Conservation (phyloP, 2,329 filamentous ascomycete genomes). For the Fusarium sp. region DNA sequence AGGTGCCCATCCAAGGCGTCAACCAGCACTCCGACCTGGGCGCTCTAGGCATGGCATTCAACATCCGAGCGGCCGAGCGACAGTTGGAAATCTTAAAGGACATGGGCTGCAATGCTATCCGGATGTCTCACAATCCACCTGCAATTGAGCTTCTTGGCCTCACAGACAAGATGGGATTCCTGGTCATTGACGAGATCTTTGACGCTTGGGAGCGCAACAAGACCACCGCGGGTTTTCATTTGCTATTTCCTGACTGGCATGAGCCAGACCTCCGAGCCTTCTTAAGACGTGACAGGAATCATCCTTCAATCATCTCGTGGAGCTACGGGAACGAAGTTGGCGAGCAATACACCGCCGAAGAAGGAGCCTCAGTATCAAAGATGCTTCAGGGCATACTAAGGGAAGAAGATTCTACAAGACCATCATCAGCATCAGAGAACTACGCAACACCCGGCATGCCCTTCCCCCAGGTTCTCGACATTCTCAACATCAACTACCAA, state of each 20-base stretch:
- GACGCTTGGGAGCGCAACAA: constrained; percentile 63
- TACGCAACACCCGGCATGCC: constrained; percentile 51
- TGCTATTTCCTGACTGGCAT: constrained; percentile 65
- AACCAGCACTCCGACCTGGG: constrained; percentile 66
- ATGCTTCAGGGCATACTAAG: constrained; percentile 55
- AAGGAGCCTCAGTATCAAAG: constrained; percentile 48
- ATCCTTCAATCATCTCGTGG: constrained; percentile 65
- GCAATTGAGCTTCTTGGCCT: constrained; percentile 62
- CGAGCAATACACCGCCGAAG: constrained; percentile 55
- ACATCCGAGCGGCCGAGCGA: constrained; percentile 59
- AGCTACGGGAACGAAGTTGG: constrained; percentile 66
- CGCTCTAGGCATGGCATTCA: constrained; percentile 62
- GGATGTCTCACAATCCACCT: constrained; percentile 66
- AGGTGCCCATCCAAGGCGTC: constrained; percentile 57
- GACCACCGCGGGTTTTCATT: constrained; percentile 60
- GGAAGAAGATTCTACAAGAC: constrained; percentile 61
- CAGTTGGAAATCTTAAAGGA: constrained; percentile 62
- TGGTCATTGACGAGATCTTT: constrained; percentile 67
- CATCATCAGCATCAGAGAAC: constrained; percentile 60
- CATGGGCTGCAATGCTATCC: constrained; percentile 62
- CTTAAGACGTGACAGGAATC: constrained; percentile 66
- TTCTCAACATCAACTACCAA: constrained; percentile 67
- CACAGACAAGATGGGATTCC: constrained; percentile 60
- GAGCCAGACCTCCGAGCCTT: constrained; percentile 64
- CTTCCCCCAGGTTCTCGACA: constrained; percentile 57